A percentile compares a stretch with the other conserved stretches of the same genome.
phyloP scores from a whole-genome alignment of 495 filamentous ascomycete species.

The Hypomontagnella submonticulosa region DNA sequence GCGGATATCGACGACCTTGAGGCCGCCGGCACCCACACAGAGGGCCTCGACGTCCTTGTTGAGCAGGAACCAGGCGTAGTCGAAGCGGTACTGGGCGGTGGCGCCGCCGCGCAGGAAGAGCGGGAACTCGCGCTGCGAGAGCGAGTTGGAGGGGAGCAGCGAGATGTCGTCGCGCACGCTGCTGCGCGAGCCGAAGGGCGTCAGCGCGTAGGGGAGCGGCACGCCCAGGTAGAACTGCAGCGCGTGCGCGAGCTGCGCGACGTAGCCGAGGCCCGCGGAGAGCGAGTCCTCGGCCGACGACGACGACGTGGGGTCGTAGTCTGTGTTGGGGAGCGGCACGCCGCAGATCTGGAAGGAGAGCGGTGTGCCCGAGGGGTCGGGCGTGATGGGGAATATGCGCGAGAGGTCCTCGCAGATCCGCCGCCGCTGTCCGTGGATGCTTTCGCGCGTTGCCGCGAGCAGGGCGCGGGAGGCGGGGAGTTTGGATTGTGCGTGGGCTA shows the following conservation, averaged over 20 bases:
- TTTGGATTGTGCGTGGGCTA: slow-evolving; percentile 66
- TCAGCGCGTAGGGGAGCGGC: slow-evolving; percentile 83
- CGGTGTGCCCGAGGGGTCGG: slow-evolving; percentile 61
- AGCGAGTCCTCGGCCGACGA: slow-evolving; percentile 71
- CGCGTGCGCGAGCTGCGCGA: slow-evolving; percentile 78
- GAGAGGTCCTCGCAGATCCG: slow-evolving; percentile 86
- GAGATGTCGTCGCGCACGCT: slow-evolving; percentile 85
- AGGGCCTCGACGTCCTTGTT: slow-evolving; percentile 94
- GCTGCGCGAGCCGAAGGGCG: slow-evolving; percentile 74
- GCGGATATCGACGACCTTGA: slow-evolving; percentile 84
- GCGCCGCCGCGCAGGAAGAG: slow-evolving; percentile 76
- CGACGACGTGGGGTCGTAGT: slow-evolving; percentile 62
- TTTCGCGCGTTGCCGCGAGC: slow-evolving; percentile 65
- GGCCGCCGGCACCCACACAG: slow-evolving; percentile 72
- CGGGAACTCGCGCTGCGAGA: slow-evolving; percentile 76
- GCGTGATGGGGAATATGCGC: slow-evolving; percentile 81
- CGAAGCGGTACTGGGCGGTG: slow-evolving; percentile 84
- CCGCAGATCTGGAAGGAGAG: slow-evolving; percentile 82
- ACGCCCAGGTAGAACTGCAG: slow-evolving; percentile 85
- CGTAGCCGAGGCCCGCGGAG: slow-evolving; percentile 84
- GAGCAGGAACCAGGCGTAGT: slow-evolving; percentile 92
- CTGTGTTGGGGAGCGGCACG: slow-evolving; percentile 80
- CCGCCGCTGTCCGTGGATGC: slow-evolving; percentile 80
- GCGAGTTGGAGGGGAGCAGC: slow-evolving; percentile 68
- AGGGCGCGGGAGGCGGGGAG: slow-evolving; percentile 65